Evolutionary conservation across 352 stramenopile species (phyloP).

Genomic region (Globisporangium radiosum): DNA sequence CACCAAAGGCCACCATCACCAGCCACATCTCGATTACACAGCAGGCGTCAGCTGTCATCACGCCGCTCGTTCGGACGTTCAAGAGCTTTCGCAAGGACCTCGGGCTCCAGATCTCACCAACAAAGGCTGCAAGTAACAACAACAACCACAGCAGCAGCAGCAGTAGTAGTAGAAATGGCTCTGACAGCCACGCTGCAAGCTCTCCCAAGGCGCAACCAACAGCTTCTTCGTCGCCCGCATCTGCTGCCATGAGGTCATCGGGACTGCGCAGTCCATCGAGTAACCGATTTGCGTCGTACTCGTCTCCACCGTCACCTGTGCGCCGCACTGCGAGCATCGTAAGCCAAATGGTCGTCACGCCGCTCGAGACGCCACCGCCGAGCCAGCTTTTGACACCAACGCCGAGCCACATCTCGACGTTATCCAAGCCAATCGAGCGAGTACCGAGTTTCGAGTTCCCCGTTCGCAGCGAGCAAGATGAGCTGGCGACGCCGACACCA

Average conservation of each 20-base stretch:
- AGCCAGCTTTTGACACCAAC: too few relatives aligned
- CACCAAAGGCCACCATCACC: neutral
- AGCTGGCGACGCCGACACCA: neutral
- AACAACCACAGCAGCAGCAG: slow-evolving; percentile 2
- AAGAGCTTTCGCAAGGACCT: slow-evolving; percentile 54
- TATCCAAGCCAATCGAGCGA: neutral
- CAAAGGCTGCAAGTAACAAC: slow-evolving; percentile 5
- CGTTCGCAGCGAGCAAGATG: neutral
- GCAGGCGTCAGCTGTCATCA: slow-evolving; percentile 9
- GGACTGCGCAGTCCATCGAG: slow-evolving; percentile 9
- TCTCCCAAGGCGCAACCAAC: slow-evolving; percentile 1
- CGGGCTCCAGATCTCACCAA: slow-evolving; percentile 18
- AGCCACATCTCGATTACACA: neutral
- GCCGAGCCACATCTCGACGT: too few relatives aligned
- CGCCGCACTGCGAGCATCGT: slow-evolving; percentile 13
- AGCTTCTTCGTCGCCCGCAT: neutral
- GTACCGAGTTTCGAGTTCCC: neutral
- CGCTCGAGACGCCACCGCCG: neutral
- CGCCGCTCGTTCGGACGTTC: slow-evolving; percentile 46
- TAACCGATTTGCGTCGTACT: slow-evolving; percentile 9
- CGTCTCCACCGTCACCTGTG: neutral
- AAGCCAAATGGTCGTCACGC: slow-evolving; percentile 6
- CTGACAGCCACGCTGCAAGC: neutral
- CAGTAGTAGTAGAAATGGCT: neutral
- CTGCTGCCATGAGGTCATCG: slow-evolving; percentile 3